These are phyloP conservation scores for Suillus hirtellus DNA, from an alignment of 768 basidiomycete genomes.

Conservation along the genomic window DNA sequence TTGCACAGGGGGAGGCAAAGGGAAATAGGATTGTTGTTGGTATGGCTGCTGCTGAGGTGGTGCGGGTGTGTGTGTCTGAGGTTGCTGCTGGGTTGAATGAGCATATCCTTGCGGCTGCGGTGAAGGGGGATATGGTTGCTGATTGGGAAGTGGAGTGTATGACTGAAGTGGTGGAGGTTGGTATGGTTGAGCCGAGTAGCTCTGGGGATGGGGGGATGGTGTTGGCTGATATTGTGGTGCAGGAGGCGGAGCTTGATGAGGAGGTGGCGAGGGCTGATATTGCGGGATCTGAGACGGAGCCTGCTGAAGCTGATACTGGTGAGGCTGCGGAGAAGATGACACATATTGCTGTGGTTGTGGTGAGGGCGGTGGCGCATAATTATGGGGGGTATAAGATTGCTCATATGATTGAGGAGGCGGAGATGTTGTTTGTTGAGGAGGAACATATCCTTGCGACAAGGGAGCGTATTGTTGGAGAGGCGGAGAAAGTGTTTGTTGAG, in stretches of 20 bases:
- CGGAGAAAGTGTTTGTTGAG: not conserved
- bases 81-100: slow-evolving; percentile 17
- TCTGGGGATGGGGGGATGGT: slow-evolving; percentile 37
- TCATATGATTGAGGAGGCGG: slow-evolving; percentile 17
- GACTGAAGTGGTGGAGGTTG: slow-evolving; percentile 17
- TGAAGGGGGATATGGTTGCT: slow-evolving; percentile 13
- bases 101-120: slow-evolving; percentile 6
- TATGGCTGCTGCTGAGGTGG: slow-evolving; percentile 20
- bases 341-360: slow-evolving; percentile 19
- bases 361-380: slow-evolving; percentile 6
- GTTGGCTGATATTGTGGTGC: slow-evolving; percentile 11
- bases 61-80: slow-evolving; percentile 18
- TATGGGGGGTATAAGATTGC: slow-evolving; percentile 17
- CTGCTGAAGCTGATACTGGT: slow-evolving; percentile 18
- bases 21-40: slow-evolving; percentile 20
- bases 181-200: slow-evolving; percentile 17
- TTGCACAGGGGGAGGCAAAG: slow-evolving; percentile 20
- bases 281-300: not conserved
- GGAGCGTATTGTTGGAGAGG: slow-evolving; percentile 17
- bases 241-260: slow-evolving; percentile 13
- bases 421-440: slow-evolving; percentile 5
- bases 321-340: slow-evolving; percentile 11
- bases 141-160: slow-evolving; percentile 11
- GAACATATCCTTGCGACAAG: slow-evolving; percentile 2
- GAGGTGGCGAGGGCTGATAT: slow-evolving; percentile 28